phyloP scores from a whole-genome alignment of 2,329 filamentous ascomycete genomes.

The Penicillium sp. region DNA sequence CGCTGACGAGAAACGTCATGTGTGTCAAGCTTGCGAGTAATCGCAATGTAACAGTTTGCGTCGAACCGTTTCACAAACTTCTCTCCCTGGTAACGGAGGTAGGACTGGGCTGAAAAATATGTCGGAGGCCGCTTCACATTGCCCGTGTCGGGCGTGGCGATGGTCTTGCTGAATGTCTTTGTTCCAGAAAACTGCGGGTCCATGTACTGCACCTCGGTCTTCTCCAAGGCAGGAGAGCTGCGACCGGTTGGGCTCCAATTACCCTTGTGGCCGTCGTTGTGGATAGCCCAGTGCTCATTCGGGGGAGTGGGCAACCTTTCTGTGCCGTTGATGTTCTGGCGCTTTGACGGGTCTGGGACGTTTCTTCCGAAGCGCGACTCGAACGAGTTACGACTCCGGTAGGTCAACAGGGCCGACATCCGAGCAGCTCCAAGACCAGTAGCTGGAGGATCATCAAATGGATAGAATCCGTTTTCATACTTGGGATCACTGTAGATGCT shows the following conservation, averaged over 20 bases:
- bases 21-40: constrained; percentile 96
- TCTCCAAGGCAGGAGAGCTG: constrained; percentile 33
- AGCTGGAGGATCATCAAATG: constrained; percentile 81
- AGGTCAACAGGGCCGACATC: constrained; percentile 95
- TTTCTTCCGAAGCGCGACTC: constrained; percentile 94
- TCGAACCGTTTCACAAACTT: constrained; percentile 98
- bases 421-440: constrained; percentile 90
- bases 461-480: constrained; percentile 96
- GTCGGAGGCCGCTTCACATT: constrained; percentile 62
- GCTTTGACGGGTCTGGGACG: constrained; percentile 80
- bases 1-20: constrained; percentile 90
- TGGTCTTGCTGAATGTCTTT: constrained; percentile 54
- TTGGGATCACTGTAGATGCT: constrained; percentile 96
- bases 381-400: constrained; percentile 95
- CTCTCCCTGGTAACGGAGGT: constrained; percentile 91
- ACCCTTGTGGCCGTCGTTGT: constrained; percentile 79
- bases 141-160: constrained; percentile 38
- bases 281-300: constrained; percentile 76
- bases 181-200: constrained; percentile 76
- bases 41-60: constrained; percentile 98
- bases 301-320: constrained; percentile 65
- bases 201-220: constrained; percentile 46
- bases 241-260: constrained; percentile 51
- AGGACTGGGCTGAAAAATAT: constrained; percentile 98
- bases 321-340: constrained; percentile 78